Evolutionary conservation across 345 rosid species (phyloP).

Genomic region (Turritis glabra): DNA sequence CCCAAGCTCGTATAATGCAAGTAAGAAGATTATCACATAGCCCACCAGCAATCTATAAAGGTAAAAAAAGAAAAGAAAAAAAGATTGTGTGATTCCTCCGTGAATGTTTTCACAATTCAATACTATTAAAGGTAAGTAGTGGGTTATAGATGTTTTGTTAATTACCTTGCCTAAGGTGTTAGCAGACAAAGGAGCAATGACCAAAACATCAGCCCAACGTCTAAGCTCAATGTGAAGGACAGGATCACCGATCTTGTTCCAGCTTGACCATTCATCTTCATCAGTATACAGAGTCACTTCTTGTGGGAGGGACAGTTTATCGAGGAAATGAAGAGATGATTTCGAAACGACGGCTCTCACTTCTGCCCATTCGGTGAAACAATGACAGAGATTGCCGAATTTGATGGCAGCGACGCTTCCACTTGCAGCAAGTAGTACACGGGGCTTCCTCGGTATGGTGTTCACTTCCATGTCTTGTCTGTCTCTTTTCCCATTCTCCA

Average conservation of each 20-base stretch:
- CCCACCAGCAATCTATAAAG: slow-evolving; percentile 86
- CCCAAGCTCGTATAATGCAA: slow-evolving; percentile 92
- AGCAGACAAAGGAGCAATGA: slow-evolving; percentile 89
- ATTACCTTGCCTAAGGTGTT: slow-evolving; percentile 94
- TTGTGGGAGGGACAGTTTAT: slow-evolving; percentile 64
- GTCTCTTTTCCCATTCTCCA: slow-evolving; percentile 41
- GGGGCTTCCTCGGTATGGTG: slow-evolving; percentile 49
- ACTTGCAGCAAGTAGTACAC: slow-evolving; percentile 79
- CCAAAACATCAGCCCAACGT: slow-evolving; percentile 93
- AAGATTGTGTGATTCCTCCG: background rate
- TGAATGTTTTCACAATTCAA: background rate
- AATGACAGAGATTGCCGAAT: slow-evolving; percentile 81
- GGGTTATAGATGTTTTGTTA: background rate
- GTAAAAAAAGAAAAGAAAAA: background rate
- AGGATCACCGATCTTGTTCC: slow-evolving; percentile 82
- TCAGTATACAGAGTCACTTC: slow-evolving; percentile 77
- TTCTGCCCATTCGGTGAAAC: slow-evolving; percentile 90
- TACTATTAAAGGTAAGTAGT: background rate
- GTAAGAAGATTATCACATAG: slow-evolving; percentile 88
- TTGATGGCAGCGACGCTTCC: slow-evolving; percentile 94
- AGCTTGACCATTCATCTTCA: slow-evolving; percentile 86
- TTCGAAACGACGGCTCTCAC: slow-evolving; percentile 78
- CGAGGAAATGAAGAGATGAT: slow-evolving; percentile 82
- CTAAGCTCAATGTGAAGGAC: slow-evolving; percentile 93
- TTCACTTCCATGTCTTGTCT: slow-evolving; percentile 42